These are phyloP conservation scores for Candida boidinii DNA, from an alignment of 805 yeast species.

Conservation along the genomic window DNA sequence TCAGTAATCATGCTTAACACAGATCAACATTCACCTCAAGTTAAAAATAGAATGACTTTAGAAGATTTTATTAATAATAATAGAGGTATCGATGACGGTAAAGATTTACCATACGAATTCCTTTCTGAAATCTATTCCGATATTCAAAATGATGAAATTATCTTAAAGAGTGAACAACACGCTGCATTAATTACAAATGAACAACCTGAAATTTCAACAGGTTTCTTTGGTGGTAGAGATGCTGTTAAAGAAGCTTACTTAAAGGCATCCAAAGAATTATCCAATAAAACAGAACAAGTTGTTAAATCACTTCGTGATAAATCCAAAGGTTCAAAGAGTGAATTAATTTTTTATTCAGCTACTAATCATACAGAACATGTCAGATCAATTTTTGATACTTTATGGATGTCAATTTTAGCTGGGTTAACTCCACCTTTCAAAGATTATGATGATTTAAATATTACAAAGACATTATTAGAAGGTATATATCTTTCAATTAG, in stretches of 20 bases:
- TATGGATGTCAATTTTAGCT: constrained; percentile 96
- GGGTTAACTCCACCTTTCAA: constrained; percentile 91
- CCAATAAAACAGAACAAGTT: constrained; percentile 79
- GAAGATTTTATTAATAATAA: constrained; percentile 85
- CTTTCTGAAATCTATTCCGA: constrained; percentile 66
- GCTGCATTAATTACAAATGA: constrained; percentile 77
- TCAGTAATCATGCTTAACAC: constrained; percentile 91
- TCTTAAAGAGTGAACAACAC: constrained; percentile 87
- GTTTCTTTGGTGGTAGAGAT: constrained; percentile 64
- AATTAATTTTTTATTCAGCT: constrained; percentile 64
- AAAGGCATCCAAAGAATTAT: constrained; percentile 88
- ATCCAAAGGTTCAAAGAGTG: constrained; percentile 33
- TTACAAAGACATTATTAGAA: constrained; percentile 63
- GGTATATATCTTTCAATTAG: constrained; percentile 79
- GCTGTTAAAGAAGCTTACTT: constrained; percentile 72
- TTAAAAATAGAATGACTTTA: constrained; percentile 77
- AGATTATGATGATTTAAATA: constrained; percentile 71
- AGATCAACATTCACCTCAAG: constrained; percentile 84
- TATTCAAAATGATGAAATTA: constrained; percentile 78
- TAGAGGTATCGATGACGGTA: constrained; percentile 86
- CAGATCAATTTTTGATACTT: constrained; percentile 82
- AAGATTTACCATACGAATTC: constrained; percentile 69
- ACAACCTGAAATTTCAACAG: constrained; percentile 19
- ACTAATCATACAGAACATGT: constrained; percentile 78
- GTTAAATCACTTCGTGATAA: constrained; percentile 56